Evolutionary conservation across 768 basidiomycete species (phyloP), one percentile per base, ranked within the genome.

Genomic region (Pleurotus platypus): DNA sequence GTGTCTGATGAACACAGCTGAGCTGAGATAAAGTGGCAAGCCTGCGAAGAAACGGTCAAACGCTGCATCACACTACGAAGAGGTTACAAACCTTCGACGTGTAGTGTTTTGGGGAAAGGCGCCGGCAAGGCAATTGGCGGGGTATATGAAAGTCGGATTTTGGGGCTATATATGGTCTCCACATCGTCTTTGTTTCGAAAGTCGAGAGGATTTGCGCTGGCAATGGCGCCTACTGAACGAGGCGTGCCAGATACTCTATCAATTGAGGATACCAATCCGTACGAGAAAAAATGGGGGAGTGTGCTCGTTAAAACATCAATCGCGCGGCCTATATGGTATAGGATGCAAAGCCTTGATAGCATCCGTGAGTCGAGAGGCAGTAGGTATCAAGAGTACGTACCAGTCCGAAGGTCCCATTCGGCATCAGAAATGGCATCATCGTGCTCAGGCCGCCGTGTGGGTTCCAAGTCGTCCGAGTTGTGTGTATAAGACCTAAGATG

Each of bases 331-430:
- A 46, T 18, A 40, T 26, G 27, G 15, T 22, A 56, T 20, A 53
- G 59, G 20, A 54, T 40, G 38, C 43, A 30, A 55, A 18, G 27
- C 12, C 27, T 46, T 26, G 43, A 38, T 42, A 49, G 30, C 20
- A 48, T 37, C 16, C 39, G 22, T 35, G 4, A 6, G 38, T 18
- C 11, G 55, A 11, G 22, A 37, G 12, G 26, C 39, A 20, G 27
- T 37, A 39, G 35, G 22, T 27, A 39, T 16, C 30, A 42, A 40
- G 62, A 53, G 49, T 35, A 55, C 66, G 63, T 68, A 86, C 90
- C 89, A 63, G 87, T 89, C 22, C 87, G 83, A 49, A 90, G 77
- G 64, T 89, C 83, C 89, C 89, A 92, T 62, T 92, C 90, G 5
- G 77, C 74, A 67, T 92, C 90, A 1, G 87, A 80, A 6, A 90